These are phyloP conservation scores for Cynara cardunculus DNA, from an alignment of 129 eudicot genomes.

Conservation along the genomic window DNA sequence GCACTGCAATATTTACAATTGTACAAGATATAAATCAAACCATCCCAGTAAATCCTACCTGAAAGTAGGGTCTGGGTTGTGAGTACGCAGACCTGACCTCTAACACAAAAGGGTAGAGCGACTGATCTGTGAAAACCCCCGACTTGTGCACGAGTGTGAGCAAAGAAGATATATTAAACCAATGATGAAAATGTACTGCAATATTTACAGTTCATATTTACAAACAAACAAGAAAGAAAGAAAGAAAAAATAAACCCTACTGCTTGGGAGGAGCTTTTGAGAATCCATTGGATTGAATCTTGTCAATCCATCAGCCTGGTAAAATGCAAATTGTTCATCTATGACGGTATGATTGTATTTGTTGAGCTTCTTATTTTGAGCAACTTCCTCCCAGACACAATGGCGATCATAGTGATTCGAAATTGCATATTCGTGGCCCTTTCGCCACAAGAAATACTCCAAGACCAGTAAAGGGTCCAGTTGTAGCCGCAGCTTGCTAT, in stretches of 20 bases:
- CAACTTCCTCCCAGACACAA: slow-evolving; percentile 99
- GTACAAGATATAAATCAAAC: not conserved
- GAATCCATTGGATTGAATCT: slow-evolving; percentile 76
- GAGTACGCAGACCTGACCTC: no score
- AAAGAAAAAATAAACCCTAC: slow-evolving; percentile 34
- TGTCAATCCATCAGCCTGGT: slow-evolving; percentile 90
- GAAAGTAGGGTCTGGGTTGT: no score
- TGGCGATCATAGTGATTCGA: slow-evolving; percentile 98
- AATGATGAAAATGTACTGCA: not conserved
- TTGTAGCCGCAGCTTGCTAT: slow-evolving; percentile 94
- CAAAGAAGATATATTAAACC: not conserved
- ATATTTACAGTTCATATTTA: not conserved
- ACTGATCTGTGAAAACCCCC: not conserved
- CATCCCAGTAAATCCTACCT: not conserved
- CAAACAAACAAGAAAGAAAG: not conserved
- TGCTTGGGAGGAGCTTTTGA: slow-evolving; percentile 89
- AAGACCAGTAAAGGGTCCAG: slow-evolving; percentile 80
- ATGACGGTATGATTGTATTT: slow-evolving; percentile 86
- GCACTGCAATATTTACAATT: not conserved
- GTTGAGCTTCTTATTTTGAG: slow-evolving; percentile 94
- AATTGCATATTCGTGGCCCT: slow-evolving; percentile 87
- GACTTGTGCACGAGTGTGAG: not conserved
- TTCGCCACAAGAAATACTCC: slow-evolving; percentile 90
- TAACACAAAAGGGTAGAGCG: no score
- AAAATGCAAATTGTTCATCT: slow-evolving; percentile 84